Conservation (phyloP, 2,329 filamentous ascomycete genomes). For the Hypoxylon sp. region DNA sequence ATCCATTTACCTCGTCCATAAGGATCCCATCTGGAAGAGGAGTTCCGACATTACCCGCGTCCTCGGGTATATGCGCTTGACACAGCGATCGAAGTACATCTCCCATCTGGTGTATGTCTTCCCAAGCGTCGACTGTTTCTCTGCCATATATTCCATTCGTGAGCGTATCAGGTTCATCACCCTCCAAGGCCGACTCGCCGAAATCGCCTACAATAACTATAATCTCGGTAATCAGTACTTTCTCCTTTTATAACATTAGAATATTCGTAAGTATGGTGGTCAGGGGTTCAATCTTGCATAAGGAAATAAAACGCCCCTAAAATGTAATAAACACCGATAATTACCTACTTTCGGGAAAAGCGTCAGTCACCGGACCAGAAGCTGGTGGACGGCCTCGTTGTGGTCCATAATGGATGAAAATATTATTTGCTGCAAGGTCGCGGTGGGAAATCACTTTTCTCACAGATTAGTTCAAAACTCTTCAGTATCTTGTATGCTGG, state of each 20-base stretch:
- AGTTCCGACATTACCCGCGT: too few relatives aligned
- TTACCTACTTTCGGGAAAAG: constrained; percentile 28
- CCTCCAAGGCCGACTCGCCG: constrained; percentile 4
- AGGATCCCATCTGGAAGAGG: background rate
- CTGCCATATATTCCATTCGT: background rate
- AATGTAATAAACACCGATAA: background rate
- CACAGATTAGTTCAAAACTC: constrained; percentile 3
- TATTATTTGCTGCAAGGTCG: constrained; percentile 15
- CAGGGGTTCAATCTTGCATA: background rate
- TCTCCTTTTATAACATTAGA: background rate
- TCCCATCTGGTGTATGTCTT: constrained; percentile 28
- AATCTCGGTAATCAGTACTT: constrained; percentile 13
- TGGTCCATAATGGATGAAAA: constrained; percentile 33
- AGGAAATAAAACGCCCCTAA: background rate
- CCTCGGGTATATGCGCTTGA: constrained; percentile 3
- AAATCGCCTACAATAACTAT: constrained; percentile 27
- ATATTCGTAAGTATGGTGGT: too few relatives aligned
- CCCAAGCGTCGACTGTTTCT: background rate
- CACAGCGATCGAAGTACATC: constrained; percentile 7
- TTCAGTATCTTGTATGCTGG: background rate
- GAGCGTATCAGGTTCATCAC: background rate
- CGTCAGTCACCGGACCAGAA: background rate
- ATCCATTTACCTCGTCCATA: constrained; percentile 1
- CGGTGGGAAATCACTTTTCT: constrained; percentile 19
- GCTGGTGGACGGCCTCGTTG: background rate